Base-by-base conservation (phyloP, 495 filamentous ascomycete genomes). In the Penicillium silybi region DNA sequence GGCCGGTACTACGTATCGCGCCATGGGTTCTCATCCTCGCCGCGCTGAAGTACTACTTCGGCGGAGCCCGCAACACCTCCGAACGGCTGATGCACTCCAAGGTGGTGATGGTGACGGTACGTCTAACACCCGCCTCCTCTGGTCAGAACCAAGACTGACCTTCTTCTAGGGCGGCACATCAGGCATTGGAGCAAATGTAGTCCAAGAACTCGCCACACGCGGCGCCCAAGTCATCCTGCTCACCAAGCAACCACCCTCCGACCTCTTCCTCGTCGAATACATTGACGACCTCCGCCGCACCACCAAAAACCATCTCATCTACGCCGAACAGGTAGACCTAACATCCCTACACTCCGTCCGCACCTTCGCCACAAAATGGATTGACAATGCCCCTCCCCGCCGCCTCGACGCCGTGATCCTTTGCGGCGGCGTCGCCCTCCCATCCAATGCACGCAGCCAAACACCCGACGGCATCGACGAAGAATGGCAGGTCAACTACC, bases 291-390 rank as follows among this genome's bases (percentile, higher is more conserved):
- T 99, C 6, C 88, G 93, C 41, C 74, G 75, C 15, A 73, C 78
- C 20, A 90, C 89, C n/a, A 79, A 80, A 10, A 99, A 97, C 75
- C 77, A 91, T 17, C 74, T 97, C 49, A 89, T 99, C 59, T 97
- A 92, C 60, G 91, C 95, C 48, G 93, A 99, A 67, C 87, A 95
- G 65, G 89, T 93, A 29, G 92, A 99, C 56, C 83, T 99, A 37
- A 70, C 85, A 22, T 92, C 87, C 11, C 75, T 97, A 16, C 82
- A 96, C 62, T 92, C 86, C 53, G 84, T 99, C 50, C 88, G 93
- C 20, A 76, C 84, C 51, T 99, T 99, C 64, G 93, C 93, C n/a
- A 99, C 93, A 2, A 91, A 91, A 72, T 99, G 95, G 90, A 87
- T 97, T 58, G 92, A 99, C 69, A 99, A 97, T 65, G 81, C 85